A percentile compares a stretch with the other conserved stretches of the same genome.
phyloP scores from a whole-genome alignment of 257 asterid species.

The Ligustrum vulgare region DNA sequence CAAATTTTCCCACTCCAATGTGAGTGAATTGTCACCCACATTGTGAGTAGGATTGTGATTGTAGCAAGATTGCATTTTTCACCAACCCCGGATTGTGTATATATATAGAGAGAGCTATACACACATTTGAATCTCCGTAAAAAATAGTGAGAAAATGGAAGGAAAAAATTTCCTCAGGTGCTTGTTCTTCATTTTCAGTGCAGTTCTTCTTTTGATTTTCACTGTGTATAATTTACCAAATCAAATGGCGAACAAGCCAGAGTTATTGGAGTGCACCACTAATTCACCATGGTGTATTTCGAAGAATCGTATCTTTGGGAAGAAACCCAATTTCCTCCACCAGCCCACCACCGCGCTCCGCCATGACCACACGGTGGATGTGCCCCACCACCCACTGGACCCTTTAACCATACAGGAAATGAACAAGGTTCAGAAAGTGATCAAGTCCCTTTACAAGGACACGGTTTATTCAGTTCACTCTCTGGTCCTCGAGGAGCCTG shows the following conservation, averaged over 20 bases:
- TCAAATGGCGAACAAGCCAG: conserved; percentile 14
- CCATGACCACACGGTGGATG: conserved; percentile 33
- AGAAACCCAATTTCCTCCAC: conserved; percentile 31
- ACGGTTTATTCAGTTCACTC: conserved; percentile 57
- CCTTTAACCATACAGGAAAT: conserved; percentile 68
- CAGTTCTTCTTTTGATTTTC: conserved; percentile 24
- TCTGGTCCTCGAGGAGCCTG: conserved; percentile 63
- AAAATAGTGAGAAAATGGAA: conserved; percentile 29
- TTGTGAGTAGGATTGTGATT: too few relatives aligned
- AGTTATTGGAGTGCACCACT: conserved; percentile 33
- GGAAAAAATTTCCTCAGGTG: conserved; percentile 35
- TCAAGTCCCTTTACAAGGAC: conserved; percentile 38
- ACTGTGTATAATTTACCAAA: conserved; percentile 28
- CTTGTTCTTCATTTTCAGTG: conserved; percentile 34
- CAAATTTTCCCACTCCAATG: too few relatives aligned
- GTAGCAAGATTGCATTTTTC: too few relatives aligned
- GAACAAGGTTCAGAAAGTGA: conserved; percentile 34
- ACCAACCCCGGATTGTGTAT: not conserved
- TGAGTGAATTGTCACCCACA: too few relatives aligned
- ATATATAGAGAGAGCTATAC: not conserved
- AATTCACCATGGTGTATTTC: conserved; percentile 51
- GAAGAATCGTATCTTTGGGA: conserved; percentile 41
- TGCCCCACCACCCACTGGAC: conserved; percentile 69
- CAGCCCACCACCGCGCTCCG: conserved; percentile 11
- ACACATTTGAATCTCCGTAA: not conserved